Base-by-base conservation (phyloP, 805 yeast species). In the Pichia exigua region DNA sequence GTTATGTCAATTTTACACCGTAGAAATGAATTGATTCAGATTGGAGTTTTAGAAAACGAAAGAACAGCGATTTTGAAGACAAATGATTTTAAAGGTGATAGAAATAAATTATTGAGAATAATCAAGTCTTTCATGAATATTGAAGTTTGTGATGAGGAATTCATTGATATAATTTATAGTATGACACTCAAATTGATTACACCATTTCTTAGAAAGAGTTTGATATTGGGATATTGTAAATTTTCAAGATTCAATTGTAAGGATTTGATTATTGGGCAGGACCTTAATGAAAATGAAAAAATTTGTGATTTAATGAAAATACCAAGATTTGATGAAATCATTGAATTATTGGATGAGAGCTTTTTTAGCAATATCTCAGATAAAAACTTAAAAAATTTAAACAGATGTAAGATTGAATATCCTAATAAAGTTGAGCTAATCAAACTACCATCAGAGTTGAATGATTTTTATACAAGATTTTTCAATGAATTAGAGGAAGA, bases 351-450 rank as follows among this genome's bases (percentile, higher is more conserved):
- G 3, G 54, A 57, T 12, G n/a, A 50, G 15, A 47, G 49, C 0
- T 60, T 60, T 13, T 57, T 60, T 48, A 13, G 38, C 1, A 42
- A 44, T 17, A 42, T 59, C 6, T 32, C 50, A 3, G 45, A 39
- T 10, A 47, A 49, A 9, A 43, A 56, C 12, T 59, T 52, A 18
- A 8, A 27, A 5, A 49, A 53, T 45, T 21, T 64, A 12, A 32
- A 40, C 6, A 44, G 50, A 11, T 47, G 59, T 1, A 53, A 57
- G 41, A 51, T 85, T 21, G 81, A 78, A 40, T 88, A 80, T 58
- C 94, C 95, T 0, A 87, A 87, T 0, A 61, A 76, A 2, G 68
- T 84, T n/a, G 72, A 74, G 42, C 70, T 90, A 46, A 72, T 85
- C 22, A 72, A 76, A 32, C 71, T 90, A 18, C 97, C 97, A 0